Evolutionary conservation across 108 stramenopile species (phyloP).

Genomic region (Nitzschia palea): DNA sequence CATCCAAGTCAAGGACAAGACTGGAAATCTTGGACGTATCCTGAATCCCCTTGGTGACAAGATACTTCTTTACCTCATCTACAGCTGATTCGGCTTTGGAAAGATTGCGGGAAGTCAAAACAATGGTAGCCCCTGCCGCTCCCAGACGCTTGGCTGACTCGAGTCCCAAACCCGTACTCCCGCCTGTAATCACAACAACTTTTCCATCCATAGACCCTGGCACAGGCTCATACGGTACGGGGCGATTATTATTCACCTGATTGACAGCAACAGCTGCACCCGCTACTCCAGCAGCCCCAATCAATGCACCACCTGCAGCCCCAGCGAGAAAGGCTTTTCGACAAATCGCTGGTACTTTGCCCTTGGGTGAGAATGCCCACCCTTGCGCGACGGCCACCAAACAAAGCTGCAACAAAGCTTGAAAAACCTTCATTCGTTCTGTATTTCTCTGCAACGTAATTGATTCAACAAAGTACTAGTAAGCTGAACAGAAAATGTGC

Average conservation of each 20-base stretch:
- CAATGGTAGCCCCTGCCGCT: conserved; percentile 75
- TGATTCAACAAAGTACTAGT: too few species aligned
- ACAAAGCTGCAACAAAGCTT: background rate
- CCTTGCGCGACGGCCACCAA: background rate
- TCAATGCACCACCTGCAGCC: conserved; percentile 13
- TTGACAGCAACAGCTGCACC: conserved; percentile 27
- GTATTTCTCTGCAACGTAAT: too few species aligned
- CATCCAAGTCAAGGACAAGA: conserved; percentile 58
- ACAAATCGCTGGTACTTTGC: conserved; percentile 8
- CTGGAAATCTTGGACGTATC: conserved; percentile 43
- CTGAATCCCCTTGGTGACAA: conserved; percentile 28
- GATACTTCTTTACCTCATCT: conserved; percentile 49
- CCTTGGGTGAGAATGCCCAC: background rate
- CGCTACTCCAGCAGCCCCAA: conserved; percentile 22
- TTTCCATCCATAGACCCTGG: conserved; percentile 50
- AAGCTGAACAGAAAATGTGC: too few species aligned
- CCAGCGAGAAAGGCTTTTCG: conserved; percentile 26
- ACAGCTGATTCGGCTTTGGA: conserved; percentile 60
- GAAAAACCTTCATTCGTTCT: background rate
- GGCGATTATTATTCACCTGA: background rate
- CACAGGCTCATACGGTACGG: conserved; percentile 17
- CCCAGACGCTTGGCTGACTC: conserved; percentile 81
- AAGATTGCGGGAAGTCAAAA: conserved; percentile 57
- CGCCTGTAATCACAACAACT: conserved; percentile 79
- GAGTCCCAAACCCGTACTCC: conserved; percentile 73